Percentiles rank a stretch among this genome's conserved stretches.
Conservation (phyloP, 192 early-diverging fungal genomes). For the Helicostylum pulchrum region DNA sequence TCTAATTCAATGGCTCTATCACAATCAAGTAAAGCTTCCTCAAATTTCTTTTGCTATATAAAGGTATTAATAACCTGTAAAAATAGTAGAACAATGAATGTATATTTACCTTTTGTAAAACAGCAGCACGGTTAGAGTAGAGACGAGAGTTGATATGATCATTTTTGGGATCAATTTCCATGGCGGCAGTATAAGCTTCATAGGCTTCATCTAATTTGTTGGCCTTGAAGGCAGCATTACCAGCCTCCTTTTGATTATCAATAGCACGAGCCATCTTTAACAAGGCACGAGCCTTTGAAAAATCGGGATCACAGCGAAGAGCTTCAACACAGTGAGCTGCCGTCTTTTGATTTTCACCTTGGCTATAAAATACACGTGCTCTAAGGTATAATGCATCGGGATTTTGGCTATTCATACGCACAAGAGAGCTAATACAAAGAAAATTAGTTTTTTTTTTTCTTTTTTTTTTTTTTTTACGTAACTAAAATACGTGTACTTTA, state of each 20-base stretch:
- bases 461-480: too few species aligned
- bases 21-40: constrained; percentile 60
- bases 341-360: constrained; percentile 60
- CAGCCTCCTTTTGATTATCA: constrained; percentile 64
- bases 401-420: constrained; percentile 61
- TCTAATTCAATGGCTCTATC: constrained; percentile 63
- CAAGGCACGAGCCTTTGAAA: constrained; percentile 59
- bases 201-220: constrained; percentile 58
- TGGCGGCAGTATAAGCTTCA: constrained; percentile 61
- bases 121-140: constrained; percentile 75
- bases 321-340: constrained; percentile 55
- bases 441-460: too few species aligned
- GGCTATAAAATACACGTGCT: constrained; percentile 66
- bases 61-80: background rate
- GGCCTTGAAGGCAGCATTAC: constrained; percentile 71
- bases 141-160: constrained; percentile 62
- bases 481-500: constrained; percentile 22
- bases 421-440: constrained; percentile 42
- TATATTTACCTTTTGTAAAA: constrained; percentile 52
- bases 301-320: constrained; percentile 77
- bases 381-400: constrained; percentile 67
- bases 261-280: constrained; percentile 61
- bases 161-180: constrained; percentile 65
- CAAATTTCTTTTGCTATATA: constrained; percentile 46
- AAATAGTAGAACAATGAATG: background rate